A percentile compares a stretch with the other conserved stretches of the same genome.
phyloP scores from a whole-genome alignment of 23 red algal species.

The Gracilariopsis chorda region DNA sequence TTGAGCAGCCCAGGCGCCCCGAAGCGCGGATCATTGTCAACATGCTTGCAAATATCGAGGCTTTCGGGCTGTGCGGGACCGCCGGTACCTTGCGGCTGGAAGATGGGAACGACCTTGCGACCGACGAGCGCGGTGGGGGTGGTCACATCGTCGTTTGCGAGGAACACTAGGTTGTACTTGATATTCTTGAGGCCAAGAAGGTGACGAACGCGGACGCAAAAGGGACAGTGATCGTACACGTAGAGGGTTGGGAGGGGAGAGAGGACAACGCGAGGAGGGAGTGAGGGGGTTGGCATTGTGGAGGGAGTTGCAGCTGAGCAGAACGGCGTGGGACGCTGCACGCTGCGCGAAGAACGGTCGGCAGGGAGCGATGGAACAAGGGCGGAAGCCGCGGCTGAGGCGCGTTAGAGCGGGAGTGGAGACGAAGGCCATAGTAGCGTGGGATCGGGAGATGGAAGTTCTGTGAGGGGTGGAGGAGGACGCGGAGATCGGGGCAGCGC shows the following conservation, averaged over 20 bases:
- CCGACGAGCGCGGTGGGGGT: slow-evolving; percentile 54
- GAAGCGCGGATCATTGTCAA: slow-evolving; percentile 34
- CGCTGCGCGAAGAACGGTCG: too few species aligned
- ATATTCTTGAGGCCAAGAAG: slow-evolving; percentile 58
- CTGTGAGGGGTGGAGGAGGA: too few species aligned
- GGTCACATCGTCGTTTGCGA: slow-evolving; percentile 60
- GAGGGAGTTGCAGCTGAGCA: too few species aligned
- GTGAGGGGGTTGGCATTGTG: too few species aligned
- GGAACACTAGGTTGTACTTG: slow-evolving; percentile 49
- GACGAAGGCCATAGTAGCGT: too few species aligned
- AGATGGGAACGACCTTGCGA: slow-evolving; percentile 72
- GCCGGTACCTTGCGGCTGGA: slow-evolving; percentile 8
- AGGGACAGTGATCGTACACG: slow-evolving; percentile 74
- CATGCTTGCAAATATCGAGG: slow-evolving; percentile 29
- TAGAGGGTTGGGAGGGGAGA: slow-evolving; percentile 27
- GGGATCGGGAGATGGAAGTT: too few species aligned
- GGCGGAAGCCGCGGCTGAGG: too few species aligned
- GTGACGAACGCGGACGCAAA: slow-evolving; percentile 49
- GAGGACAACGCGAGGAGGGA: slow-evolving; percentile 25
- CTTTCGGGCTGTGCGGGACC: slow-evolving; percentile 11
- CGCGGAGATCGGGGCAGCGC: too few species aligned
- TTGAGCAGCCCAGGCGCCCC: background rate
- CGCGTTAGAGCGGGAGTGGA: too few species aligned
- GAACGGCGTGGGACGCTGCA: too few species aligned
- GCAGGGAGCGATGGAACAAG: too few species aligned